phyloP scores from a whole-genome alignment of 768 basidiomycete genomes.

The Trametes sanguinea region DNA sequence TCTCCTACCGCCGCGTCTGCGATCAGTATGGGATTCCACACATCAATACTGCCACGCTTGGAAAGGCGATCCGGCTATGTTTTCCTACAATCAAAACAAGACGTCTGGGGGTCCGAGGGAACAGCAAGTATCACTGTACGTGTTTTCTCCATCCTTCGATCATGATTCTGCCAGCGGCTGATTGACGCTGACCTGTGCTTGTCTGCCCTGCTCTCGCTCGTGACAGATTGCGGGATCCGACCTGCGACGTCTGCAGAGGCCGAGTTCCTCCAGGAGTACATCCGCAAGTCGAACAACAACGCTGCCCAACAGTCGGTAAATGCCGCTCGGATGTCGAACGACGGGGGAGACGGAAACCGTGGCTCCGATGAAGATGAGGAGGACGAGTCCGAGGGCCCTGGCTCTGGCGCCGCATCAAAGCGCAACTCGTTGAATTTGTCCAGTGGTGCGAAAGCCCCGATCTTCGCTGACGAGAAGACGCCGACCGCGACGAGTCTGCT shows the following conservation, averaged over 20 bases:
- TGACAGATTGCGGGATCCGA: conserved; percentile 85
- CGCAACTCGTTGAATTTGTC: conserved; percentile 71
- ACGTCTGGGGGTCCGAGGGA: conserved; percentile 87
- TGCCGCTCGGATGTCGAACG: conserved; percentile 70
- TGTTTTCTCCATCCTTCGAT: conserved; percentile 36
- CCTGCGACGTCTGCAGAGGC: conserved; percentile 90
- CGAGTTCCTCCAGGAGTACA: conserved; percentile 90
- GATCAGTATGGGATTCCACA: conserved; percentile 92
- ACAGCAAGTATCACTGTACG: conserved; percentile 95
- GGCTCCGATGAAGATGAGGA: conserved; percentile 84
- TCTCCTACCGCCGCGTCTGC: conserved; percentile 88
- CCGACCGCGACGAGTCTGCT: conserved; percentile 78
- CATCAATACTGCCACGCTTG: conserved; percentile 94
- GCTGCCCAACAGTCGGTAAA: conserved; percentile 76
- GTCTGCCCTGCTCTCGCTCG: background rate
- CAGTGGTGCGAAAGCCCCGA: conserved; percentile 58
- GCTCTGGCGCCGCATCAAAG: conserved; percentile 64
- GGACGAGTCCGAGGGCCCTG: conserved; percentile 78
- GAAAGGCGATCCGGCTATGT: conserved; percentile 91
- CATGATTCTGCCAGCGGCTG: conserved; percentile 29
- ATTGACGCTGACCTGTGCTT: conserved; percentile 31
- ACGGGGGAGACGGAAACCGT: conserved; percentile 59
- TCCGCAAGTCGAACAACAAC: conserved; percentile 87
- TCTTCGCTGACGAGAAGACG: conserved; percentile 77
- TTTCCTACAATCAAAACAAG: conserved; percentile 96